phyloP scores from a whole-genome alignment of 306 rosid genomes.

The Morella rubra region DNA sequence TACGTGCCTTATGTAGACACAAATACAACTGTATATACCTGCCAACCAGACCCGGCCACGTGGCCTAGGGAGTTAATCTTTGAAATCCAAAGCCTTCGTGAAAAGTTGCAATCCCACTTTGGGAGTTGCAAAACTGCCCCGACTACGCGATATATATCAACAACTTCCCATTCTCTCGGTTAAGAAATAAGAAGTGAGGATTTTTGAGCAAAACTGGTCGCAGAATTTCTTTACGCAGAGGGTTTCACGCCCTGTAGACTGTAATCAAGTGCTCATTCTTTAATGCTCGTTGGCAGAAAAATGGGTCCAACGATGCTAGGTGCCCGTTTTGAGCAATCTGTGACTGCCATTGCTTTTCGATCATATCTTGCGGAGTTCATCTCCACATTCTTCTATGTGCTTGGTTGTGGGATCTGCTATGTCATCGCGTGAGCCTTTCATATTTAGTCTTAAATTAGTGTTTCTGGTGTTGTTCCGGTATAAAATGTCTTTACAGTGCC shows the following conservation, averaged over 20 bases:
- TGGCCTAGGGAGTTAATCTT: slow-evolving; percentile 6
- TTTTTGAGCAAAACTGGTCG: no score
- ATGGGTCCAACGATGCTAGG: slow-evolving; percentile 59
- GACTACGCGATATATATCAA: not conserved
- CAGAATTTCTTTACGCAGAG: no score
- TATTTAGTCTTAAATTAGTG: not conserved
- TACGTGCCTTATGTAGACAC: slow-evolving; percentile 68
- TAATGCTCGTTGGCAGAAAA: not conserved
- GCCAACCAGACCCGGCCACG: slow-evolving; percentile 8
- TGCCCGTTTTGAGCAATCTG: slow-evolving; percentile 51
- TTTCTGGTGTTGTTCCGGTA: not conserved
- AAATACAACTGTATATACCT: not conserved
- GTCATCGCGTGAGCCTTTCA: slow-evolving; percentile 62
- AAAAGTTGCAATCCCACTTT: not conserved
- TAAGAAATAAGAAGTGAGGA: no score
- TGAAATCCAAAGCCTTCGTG: not conserved
- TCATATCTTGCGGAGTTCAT: slow-evolving; percentile 82
- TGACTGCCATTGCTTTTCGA: slow-evolving; percentile 62
- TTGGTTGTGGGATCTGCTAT: slow-evolving; percentile 65
- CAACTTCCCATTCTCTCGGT: not conserved
- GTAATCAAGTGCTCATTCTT: no score
- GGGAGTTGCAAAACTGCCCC: not conserved
- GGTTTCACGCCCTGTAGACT: no score
- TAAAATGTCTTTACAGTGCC: not conserved
- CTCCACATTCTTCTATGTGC: slow-evolving; percentile 82